Base-by-base conservation (phyloP, 139 green algal genomes). In the Raphidocelis subcapitata region DNA sequence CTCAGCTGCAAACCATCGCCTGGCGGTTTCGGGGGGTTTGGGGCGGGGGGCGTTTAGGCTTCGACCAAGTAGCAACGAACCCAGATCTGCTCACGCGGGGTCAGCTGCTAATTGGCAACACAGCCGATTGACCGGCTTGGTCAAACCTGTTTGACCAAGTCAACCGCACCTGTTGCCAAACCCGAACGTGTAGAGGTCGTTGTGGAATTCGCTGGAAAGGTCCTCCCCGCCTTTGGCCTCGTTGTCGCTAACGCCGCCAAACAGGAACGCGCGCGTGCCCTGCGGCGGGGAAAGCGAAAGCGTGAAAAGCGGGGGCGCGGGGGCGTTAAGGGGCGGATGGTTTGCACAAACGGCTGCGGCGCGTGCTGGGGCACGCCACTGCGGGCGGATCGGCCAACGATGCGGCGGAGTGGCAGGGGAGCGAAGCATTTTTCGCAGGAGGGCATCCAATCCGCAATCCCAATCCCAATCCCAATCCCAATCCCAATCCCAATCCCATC, bases 221-320 rank as follows among this genome's bases (percentile, higher is more conserved):
- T 87, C 81, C 61, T 85, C 82, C n/a, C 92, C 87, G 1, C 87
- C 81, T 68, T 88, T 87, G 49, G 92, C 89, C 59, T 94, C 89
- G 75, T 91, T 89, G 81, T 99, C 95, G 12, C 86, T 81, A 28
- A 98, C 88, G 24, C 95, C 95, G 2, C 95, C 95, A 84, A 98
- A 98, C 36, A 98, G 62, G 21, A 98, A 82, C 1, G 90, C 88
- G 16, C 72, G 65, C 16, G 60, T 62, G 5, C 67, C 52, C 12
- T 36, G n/a, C 59, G 55, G 59, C 46, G 52, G 33, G 23, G 35
- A 16, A 15, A 63, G 56, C n/a, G 20, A 31, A 28, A 63, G n/a
- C 24, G 35, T 28, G 24, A 63, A 14, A 28, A 63, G 52, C 52
- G 35, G 56, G 24, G 24, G 56, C 56, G 23, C 36, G 52, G 4